Conservation (phyloP, 176 grass and related monocot genomes). For the Zea luxurians region DNA sequence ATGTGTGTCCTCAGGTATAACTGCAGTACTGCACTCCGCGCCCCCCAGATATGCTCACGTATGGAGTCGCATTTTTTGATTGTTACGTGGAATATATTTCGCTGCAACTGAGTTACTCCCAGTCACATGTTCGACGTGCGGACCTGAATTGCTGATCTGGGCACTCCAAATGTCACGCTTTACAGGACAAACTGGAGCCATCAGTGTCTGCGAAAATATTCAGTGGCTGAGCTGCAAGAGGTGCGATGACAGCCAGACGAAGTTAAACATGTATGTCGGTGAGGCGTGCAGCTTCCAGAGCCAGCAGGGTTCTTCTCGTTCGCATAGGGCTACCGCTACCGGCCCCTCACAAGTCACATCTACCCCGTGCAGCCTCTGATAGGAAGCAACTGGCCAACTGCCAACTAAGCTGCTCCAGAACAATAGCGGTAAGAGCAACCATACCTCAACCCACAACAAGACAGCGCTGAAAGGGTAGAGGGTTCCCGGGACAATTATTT, state of each 20-base stretch:
- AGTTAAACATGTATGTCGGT: slow-evolving; percentile 17
- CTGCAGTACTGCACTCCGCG: background rate
- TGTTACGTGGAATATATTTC: background rate
- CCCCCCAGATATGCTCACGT: background rate
- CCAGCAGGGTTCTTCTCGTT: slow-evolving; percentile 14
- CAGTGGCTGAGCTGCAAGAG: background rate
- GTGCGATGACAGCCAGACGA: slow-evolving; percentile 1
- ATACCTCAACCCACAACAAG: slow-evolving; percentile 14
- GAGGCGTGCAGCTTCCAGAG: slow-evolving; percentile 8
- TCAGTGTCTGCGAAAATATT: background rate
- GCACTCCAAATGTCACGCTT: background rate
- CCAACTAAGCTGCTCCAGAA: slow-evolving; percentile 28
- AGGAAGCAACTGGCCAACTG: slow-evolving; percentile 39
- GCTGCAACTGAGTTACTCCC: slow-evolving; percentile 15
- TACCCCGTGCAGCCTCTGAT: slow-evolving; percentile 31
- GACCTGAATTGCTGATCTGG: background rate
- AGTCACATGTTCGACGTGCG: slow-evolving; percentile 41
- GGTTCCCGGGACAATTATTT: slow-evolving; percentile 25
- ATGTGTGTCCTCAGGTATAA: background rate
- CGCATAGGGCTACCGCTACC: slow-evolving; percentile 4
- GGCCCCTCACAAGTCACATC: slow-evolving; percentile 6
- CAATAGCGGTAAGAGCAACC: slow-evolving; percentile 32
- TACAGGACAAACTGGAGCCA: slow-evolving; percentile 4
- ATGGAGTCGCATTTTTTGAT: background rate
- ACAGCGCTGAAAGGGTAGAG: background rate